Evolutionary conservation across 768 basidiomycete genomes (phyloP), one percentile per base, ranked within the genome.

Genomic region (Chalciporus sphaerocephalus): DNA sequence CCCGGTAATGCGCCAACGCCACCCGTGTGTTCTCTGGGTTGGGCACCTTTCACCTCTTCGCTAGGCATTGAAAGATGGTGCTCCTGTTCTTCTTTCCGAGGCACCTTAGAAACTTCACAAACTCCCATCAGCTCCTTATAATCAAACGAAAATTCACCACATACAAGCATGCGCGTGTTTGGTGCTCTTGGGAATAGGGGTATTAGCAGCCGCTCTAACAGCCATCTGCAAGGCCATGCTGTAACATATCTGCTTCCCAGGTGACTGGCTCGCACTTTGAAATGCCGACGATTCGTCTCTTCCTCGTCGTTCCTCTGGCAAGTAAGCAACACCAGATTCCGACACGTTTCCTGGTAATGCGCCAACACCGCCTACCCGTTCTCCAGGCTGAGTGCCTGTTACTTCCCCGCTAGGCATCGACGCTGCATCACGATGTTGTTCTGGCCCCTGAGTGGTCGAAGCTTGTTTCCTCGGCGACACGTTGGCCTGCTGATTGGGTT

Each of bases 1-100:
- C 78, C 79, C 0, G 78, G 77, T 12, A 80, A 68, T 0, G 76
- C 69, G 8, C 78, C 77, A 2, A 74, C 72, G 13, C 78, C 80
- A 6, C 58, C 64, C 0, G 51, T 52, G 33, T 50, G 65, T 38
- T 70, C 68, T 1, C 38, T 47, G 1, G 73, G 66, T 20, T 54
- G 58, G 20, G 61, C 55, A 0, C 69, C 69, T 21, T 57, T 56
- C 10, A 59, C 43, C 39, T 71, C 66, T 15, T 55, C 51, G 16
- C 71, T 69, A 2, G 72, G 71, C 34, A 74, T 44, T 11, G 71
- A 67, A 16, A 51, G 15, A n/a, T 35, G 48, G 1, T 17, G 17
- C 15, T 20, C 38, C 11, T 34, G n/a, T 33, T n/a, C 38, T 11
- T 34, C 17, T 33, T n/a, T 18, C 10, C 21, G 22, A 25, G 12